A percentile compares a stretch with the other conserved stretches of the same genome.
These are phyloP conservation scores for Eutrema yunnanense DNA, from an alignment of 345 rosid genomes.

Conservation along the genomic window DNA sequence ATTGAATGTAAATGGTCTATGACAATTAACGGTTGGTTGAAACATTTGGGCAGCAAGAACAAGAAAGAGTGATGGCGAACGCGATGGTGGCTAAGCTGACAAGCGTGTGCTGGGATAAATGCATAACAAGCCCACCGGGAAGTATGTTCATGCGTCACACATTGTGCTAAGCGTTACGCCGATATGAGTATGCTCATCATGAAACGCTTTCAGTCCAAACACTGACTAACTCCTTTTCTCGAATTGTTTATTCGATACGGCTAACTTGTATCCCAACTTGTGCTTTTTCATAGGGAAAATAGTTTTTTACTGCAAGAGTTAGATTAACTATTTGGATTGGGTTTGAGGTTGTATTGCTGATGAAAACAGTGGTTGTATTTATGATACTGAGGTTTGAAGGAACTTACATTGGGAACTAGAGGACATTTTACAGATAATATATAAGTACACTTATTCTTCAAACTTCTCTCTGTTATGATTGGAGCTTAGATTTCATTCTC, in stretches of 20 bases:
- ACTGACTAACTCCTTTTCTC: background rate
- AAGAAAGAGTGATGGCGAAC: background rate
- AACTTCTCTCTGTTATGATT: background rate
- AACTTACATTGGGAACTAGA: background rate
- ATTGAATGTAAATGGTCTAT: too few species aligned
- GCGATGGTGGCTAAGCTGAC: slow-evolving; percentile 79
- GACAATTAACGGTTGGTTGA: too few species aligned
- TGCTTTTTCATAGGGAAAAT: background rate
- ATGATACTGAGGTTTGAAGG: background rate
- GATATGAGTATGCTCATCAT: slow-evolving; percentile 56
- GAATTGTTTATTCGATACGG: background rate
- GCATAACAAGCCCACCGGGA: slow-evolving; percentile 73
- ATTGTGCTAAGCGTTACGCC: slow-evolving; percentile 82
- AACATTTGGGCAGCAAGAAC: too few species aligned
- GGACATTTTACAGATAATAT: background rate
- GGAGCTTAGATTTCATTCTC: background rate
- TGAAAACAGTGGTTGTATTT: background rate
- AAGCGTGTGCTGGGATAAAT: slow-evolving; percentile 84
- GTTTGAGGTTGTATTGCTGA: background rate
- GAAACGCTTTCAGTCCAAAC: slow-evolving; percentile 56
- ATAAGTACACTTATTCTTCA: background rate
- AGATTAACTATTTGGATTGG: background rate
- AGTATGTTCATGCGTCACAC: slow-evolving; percentile 76
- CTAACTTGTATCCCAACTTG: background rate
- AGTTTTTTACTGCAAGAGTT: background rate